Percentiles rank a stretch among this genome's conserved stretches.
Conservation (phyloP, 495 filamentous ascomycete species). For the Margaritispora aquatica region DNA sequence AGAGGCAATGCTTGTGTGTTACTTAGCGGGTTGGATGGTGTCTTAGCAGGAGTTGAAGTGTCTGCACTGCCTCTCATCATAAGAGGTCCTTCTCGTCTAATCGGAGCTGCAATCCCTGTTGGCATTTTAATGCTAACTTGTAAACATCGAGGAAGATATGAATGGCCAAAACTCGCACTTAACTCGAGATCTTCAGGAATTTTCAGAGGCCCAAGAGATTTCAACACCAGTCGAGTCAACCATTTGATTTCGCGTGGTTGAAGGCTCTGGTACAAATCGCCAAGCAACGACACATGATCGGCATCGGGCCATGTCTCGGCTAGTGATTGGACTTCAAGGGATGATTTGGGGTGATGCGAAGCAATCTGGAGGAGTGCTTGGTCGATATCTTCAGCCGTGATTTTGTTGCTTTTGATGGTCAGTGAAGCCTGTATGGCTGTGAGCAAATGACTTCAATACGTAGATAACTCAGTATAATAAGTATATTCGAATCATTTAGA, state of each 20-base stretch:
- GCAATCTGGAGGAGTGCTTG: slow-evolving; percentile 55
- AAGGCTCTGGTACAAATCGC: slow-evolving; percentile 51
- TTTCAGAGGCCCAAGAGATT: slow-evolving; percentile 60
- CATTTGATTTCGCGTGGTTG: slow-evolving; percentile 76
- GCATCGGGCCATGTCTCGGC: slow-evolving; percentile 26
- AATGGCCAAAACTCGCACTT: slow-evolving; percentile 16
- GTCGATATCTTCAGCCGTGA: slow-evolving; percentile 75
- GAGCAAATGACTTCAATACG: slow-evolving; percentile 33
- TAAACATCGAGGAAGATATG: slow-evolving; percentile 13
- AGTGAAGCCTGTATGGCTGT: slow-evolving; percentile 16
- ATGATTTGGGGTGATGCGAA: slow-evolving; percentile 61
- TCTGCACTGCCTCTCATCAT: background rate
- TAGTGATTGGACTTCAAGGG: slow-evolving; percentile 49
- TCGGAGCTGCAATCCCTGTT: background rate
- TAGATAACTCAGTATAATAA: no score
- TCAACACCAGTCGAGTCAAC: slow-evolving; percentile 78
- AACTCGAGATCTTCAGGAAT: slow-evolving; percentile 38
- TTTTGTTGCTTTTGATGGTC: slow-evolving; percentile 24
- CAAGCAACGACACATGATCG: slow-evolving; percentile 37
- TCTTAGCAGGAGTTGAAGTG: background rate
- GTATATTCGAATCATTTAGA: background rate
- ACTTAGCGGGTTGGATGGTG: no score
- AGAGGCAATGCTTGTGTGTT: background rate
- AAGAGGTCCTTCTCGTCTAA: slow-evolving; percentile 6
- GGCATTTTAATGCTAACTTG: slow-evolving; percentile 9